These are phyloP conservation scores for Nakazawaea anatomiae DNA, from an alignment of 805 yeast species.

Conservation along the genomic window DNA sequence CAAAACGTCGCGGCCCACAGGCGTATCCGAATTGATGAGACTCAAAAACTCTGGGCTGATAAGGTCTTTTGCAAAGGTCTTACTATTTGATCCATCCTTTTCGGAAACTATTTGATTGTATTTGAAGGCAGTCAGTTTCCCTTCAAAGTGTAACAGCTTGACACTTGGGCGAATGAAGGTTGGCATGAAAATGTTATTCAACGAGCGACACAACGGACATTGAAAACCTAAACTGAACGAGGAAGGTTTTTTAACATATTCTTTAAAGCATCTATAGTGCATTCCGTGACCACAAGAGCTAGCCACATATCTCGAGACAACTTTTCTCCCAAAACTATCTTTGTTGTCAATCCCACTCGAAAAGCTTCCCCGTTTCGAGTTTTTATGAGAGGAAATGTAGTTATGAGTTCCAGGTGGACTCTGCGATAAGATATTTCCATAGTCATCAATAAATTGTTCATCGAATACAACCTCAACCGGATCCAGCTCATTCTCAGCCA, in stretches of 20 bases:
- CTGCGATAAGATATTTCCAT: conserved; percentile 1
- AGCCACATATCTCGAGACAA: conserved; percentile 25
- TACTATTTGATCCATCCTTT: conserved; percentile 23
- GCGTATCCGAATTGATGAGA: conserved; percentile 10
- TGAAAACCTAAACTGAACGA: conserved; percentile 22
- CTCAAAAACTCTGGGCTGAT: conserved; percentile 22
- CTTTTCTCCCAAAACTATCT: background rate
- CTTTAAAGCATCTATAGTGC: conserved; percentile 39
- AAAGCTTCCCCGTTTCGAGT: conserved; percentile 3
- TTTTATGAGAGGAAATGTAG: conserved; percentile 1
- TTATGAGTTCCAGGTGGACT: conserved; percentile 1
- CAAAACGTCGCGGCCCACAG: conserved; percentile 12
- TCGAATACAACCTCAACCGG: conserved; percentile 4
- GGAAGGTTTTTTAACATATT: conserved; percentile 20
- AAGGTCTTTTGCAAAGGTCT: conserved; percentile 19
- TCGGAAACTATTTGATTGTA: conserved; percentile 23
- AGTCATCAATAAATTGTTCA: conserved; percentile 1
- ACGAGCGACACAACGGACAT: conserved; percentile 47
- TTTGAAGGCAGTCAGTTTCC: conserved; percentile 3
- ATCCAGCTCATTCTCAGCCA: background rate
- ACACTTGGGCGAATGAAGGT: conserved; percentile 26
- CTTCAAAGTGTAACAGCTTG: conserved; percentile 11
- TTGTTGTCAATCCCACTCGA: background rate
- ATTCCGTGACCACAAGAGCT: conserved; percentile 49
- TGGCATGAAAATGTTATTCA: conserved; percentile 40